Evolutionary conservation across 2,329 filamentous ascomycete species (phyloP).

Genomic region (Monilinia vaccinii-corymbosi): DNA sequence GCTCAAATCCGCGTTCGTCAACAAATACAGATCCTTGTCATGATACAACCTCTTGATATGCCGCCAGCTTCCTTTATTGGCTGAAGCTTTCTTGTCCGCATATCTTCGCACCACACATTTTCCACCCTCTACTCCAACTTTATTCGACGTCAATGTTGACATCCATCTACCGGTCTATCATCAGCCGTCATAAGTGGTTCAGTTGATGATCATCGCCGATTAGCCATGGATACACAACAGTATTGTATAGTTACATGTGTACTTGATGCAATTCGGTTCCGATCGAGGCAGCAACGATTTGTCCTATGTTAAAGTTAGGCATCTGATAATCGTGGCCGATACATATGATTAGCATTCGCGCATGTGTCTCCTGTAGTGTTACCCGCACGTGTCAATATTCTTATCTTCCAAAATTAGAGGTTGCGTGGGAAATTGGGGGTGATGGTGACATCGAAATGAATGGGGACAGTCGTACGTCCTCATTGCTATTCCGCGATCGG

Average conservation of each 20-base stretch:
- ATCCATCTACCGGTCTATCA: neutral
- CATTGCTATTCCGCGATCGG: neutral
- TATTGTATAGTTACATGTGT: neutral
- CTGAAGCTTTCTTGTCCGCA: neutral
- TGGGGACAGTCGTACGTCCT: neutral
- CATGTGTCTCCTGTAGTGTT: constrained; percentile 1
- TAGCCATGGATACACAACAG: neutral
- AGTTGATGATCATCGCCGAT: neutral
- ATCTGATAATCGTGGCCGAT: constrained; percentile 3
- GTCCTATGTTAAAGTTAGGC: constrained; percentile 1
- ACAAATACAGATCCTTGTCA: neutral
- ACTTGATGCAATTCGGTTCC: neutral
- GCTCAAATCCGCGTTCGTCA: neutral
- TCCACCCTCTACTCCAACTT: neutral
- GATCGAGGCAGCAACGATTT: neutral
- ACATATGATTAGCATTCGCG: neutral
- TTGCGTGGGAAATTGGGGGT: neutral
- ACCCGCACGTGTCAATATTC: constrained; percentile 4
- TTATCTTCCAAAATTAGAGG: neutral
- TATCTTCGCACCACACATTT: neutral
- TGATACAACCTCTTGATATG: constrained; percentile 1
- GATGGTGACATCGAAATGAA: neutral
- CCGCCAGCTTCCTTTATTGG: neutral
- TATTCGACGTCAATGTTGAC: neutral
- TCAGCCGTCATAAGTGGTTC: neutral